Evolutionary conservation across 129 eudicot species (phyloP), one percentile per base, ranked within the genome.

Genomic region (Flaveria ramosissima): DNA sequence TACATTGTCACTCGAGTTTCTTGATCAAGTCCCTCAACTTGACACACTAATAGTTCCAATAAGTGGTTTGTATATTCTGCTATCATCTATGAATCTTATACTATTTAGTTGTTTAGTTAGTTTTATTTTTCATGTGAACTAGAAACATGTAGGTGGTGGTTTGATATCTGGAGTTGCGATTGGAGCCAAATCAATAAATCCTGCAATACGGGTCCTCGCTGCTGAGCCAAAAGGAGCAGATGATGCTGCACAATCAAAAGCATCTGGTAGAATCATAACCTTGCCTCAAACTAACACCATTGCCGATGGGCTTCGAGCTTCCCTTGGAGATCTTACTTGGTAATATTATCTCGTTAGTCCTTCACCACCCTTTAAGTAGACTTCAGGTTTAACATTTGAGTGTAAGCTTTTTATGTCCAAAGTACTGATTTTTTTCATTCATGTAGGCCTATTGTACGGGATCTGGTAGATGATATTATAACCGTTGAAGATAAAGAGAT

Each of bases 271-370:
- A 63, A 89, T 95, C 70, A 71, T 92, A 47, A 88, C 83, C 12
- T 82, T 95, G 81, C 79, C 96, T 14, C 86, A 85, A 80, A 85
- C 92, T 71, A 85, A 88, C 68, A 95, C 99, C 59, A 83, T 95
- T 72, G 97, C 97, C 19, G 99, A 95, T 80, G 99, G 99, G 51
- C 96, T 95, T 74, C 88, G 96, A 80, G 99, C 99, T 81, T 91
- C 83, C 81, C 97, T 95, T 68, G 97, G 96, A 72, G 87, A 85
- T 77, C 90, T 87, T 55, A 95, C 99, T 30, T 95, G 97, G 99
- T 95, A 86, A 77, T 53, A 71, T 45, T 56, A 27, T 66, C 36
- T 11, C 59, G 20, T 71, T 62, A 46, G 41, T 36, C 4, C 41
- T 36, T 32, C 41, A 36, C 7, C 41, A n/a, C 66, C 11, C 20